Base-by-base conservation (phyloP, 345 rosid species). In the Trapa incisa region DNA sequence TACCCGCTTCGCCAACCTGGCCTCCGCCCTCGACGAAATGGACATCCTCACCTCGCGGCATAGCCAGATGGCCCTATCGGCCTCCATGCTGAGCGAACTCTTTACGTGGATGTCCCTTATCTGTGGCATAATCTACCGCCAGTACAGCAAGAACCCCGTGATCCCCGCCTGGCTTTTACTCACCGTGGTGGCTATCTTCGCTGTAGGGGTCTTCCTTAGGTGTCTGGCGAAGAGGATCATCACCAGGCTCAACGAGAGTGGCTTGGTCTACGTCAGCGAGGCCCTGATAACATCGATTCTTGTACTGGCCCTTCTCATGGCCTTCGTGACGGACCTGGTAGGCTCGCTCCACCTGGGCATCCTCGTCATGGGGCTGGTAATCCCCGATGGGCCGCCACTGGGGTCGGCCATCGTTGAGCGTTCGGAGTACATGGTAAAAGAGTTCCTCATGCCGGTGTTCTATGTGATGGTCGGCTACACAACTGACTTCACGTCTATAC, bases 31-130 rank as follows among this genome's bases (percentile, higher is more conserved):
- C 48, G 54, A 64, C 3, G 80, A 79, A 54, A 77, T 77, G 48
- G 74, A 82, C 54, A 69, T 80, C 2, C 37, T 71, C 48, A 82
- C 77, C 2, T 76, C 79, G 0, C 82, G 78, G 37, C 37, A 77
- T 1, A 78, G 82, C 50, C 75, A 64, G 8, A 67, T 78, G 0
- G 79, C 72, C 0, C 16, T 75, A 67, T 65, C 81, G 4, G 15
- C 52, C 13, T 15, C 85, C 0, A n/a, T 76, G 61, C 9, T 75
- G 17, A 35, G 42, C 36, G 73, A 79, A n/a, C 0, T 67, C 6
- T 0, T 64, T 5, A 22, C 53, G 5, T 69, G 65, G 68, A 1
- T 53, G 43, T 43, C 29, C 9, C 37, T 65, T 37, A 9, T 65
- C 60, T 4, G 0, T 1, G 66, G 57, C 36, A 0, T 57, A 10